Percentiles rank a stretch among this genome's conserved stretches.
These are phyloP conservation scores for Proliferodiscus dingleyae DNA, from an alignment of 2,329 filamentous ascomycete genomes.

Conservation along the genomic window DNA sequence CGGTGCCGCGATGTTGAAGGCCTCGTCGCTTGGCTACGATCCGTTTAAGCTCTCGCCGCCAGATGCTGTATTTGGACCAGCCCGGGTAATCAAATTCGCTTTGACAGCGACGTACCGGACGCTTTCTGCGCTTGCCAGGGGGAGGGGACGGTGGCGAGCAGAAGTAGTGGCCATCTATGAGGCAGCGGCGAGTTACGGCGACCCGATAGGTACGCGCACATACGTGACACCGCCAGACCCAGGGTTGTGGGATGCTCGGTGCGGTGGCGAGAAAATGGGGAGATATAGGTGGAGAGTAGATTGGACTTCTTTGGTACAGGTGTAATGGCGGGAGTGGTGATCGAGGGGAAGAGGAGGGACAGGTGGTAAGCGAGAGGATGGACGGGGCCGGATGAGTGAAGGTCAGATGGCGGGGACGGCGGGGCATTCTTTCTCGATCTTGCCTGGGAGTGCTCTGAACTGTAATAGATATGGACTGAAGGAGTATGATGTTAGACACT, in stretches of 20 bases:
- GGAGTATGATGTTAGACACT: no score
- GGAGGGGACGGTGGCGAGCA: slow-evolving; percentile 12
- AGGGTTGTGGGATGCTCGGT: slow-evolving; percentile 26
- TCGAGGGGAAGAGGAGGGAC: not conserved
- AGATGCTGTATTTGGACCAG: slow-evolving; percentile 15
- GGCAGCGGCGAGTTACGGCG: slow-evolving; percentile 33
- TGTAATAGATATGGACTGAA: no score
- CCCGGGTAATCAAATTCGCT: slow-evolving; percentile 20
- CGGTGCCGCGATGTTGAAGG: not conserved
- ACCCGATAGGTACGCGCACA: slow-evolving; percentile 31
- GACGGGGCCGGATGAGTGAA: not conserved
- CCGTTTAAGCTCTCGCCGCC: slow-evolving; percentile 10
- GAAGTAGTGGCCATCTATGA: slow-evolving; percentile 28
- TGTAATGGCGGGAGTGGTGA: slow-evolving; percentile 12
- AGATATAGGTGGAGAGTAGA: slow-evolving; percentile 23
- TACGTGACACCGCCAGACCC: slow-evolving; percentile 35
- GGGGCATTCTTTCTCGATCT: not conserved
- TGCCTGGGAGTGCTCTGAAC: no score
- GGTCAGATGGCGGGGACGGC: not conserved
- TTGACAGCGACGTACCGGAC: slow-evolving; percentile 6
- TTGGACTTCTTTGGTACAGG: slow-evolving; percentile 19
- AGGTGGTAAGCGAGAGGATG: not conserved
- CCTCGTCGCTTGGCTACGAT: not conserved
- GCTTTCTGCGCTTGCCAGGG: not conserved
- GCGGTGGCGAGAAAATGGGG: slow-evolving; percentile 21